phyloP scores from a whole-genome alignment of 2,329 filamentous ascomycete genomes.

The Sporothrix pseudoabietina region DNA sequence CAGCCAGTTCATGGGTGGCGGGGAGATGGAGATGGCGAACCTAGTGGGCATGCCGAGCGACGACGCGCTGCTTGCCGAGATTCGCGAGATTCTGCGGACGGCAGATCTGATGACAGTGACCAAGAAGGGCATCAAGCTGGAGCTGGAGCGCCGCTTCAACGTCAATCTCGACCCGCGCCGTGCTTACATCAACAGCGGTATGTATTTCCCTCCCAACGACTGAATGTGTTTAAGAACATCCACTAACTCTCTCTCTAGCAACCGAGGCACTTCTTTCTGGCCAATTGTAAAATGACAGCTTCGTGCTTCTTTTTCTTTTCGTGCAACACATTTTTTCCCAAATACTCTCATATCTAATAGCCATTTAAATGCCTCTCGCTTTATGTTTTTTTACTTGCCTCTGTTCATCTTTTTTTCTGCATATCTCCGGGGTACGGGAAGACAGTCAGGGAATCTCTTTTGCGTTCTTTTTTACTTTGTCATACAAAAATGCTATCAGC shows the following conservation, averaged over 20 bases:
- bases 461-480: conserved; percentile 2
- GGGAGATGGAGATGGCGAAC: conserved; percentile 71
- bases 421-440: conserved; percentile 32
- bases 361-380: conserved; percentile 8
- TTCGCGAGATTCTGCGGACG: conserved; percentile 86
- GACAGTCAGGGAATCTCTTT: conserved; percentile 19
- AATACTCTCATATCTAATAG: conserved; percentile 25
- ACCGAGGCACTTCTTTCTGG: conserved; percentile 79
- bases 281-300: conserved; percentile 58
- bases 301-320: neutral
- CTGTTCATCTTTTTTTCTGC: conserved; percentile 21
- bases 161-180: conserved; percentile 83
- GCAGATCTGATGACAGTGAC: conserved; percentile 97
- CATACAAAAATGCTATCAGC: conserved; percentile 11
- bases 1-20: conserved; percentile 58
- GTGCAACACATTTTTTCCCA: neutral
- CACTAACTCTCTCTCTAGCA: conserved; percentile 48
- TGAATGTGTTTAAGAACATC: neutral
- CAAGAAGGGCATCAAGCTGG: conserved; percentile 96
- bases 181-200: conserved; percentile 91
- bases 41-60: conserved; percentile 79
- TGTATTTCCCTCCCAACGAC: conserved; percentile 40
- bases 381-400: neutral
- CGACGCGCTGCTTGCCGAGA: conserved; percentile 88
- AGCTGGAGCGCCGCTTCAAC: conserved; percentile 88